These are phyloP conservation scores for Eudorina sp. DNA, from an alignment of 139 green algal genomes.

Conservation along the genomic window DNA sequence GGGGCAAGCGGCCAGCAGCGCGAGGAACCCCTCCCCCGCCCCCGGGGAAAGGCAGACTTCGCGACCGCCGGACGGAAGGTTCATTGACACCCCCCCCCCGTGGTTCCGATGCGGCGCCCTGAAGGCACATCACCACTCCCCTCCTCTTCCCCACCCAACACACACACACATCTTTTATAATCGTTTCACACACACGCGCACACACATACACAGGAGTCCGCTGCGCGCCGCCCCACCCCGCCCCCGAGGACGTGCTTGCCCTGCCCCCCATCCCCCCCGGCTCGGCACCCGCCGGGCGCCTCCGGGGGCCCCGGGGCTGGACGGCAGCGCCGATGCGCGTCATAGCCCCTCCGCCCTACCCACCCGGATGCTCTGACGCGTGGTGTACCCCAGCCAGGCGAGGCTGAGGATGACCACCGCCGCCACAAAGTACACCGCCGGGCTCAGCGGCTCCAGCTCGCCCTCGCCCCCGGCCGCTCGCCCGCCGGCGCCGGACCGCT, in stretches of 20 bases:
- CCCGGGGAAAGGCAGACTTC: too few relatives aligned
- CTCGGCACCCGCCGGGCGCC: too few relatives aligned
- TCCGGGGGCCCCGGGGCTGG: too few relatives aligned
- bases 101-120: too few relatives aligned
- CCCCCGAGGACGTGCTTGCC: neutral
- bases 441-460: slow-evolving; percentile 8
- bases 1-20: neutral
- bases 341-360: neutral
- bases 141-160: neutral
- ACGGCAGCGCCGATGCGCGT: too few relatives aligned
- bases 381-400: slow-evolving; percentile 20
- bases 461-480: neutral
- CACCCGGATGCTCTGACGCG: neutral
- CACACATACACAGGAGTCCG: neutral
- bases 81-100: neutral
- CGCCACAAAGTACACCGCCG: slow-evolving; percentile 9
- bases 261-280: neutral
- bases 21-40: too few relatives aligned
- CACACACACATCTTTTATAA: neutral
- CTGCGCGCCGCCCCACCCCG: neutral
- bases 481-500: neutral
- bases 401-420: neutral
- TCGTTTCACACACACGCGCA: neutral
- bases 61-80: neutral
- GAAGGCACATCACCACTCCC: neutral